These are phyloP conservation scores for Endoconidiophora laricicola DNA, from an alignment of 2,329 filamentous ascomycete species.

Conservation along the genomic window DNA sequence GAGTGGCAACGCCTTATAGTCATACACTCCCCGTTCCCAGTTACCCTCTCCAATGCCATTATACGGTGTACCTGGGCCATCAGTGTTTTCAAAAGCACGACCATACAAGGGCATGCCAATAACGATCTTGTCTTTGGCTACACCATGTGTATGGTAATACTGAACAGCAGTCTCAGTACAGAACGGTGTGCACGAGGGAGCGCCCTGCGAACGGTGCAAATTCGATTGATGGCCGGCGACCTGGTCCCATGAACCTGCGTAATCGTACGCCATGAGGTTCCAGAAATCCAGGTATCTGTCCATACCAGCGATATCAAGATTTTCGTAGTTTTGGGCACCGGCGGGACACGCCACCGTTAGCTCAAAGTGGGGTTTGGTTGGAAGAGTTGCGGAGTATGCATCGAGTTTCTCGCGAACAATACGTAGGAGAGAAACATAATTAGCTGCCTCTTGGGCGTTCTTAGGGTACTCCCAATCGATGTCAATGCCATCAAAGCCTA, in stretches of 20 bases:
- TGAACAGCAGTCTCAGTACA: slow-evolving; percentile 54
- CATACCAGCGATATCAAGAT: slow-evolving; percentile 47
- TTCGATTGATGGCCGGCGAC: slow-evolving; percentile 66
- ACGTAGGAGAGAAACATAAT: slow-evolving; percentile 43
- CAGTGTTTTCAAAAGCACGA: slow-evolving; percentile 63
- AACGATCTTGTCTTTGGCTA: slow-evolving; percentile 58
- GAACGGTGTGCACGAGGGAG: slow-evolving; percentile 58
- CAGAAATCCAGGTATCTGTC: slow-evolving; percentile 53
- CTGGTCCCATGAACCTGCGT: slow-evolving; percentile 64
- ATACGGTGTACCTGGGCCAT: slow-evolving; percentile 54
- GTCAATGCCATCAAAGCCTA: slow-evolving; percentile 61
- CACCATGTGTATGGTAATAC: slow-evolving; percentile 49
- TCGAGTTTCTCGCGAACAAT: slow-evolving; percentile 42
- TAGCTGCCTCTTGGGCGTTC: slow-evolving; percentile 33
- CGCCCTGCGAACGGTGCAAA: slow-evolving; percentile 40
- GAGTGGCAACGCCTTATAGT: slow-evolving; percentile 72
- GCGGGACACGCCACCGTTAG: slow-evolving; percentile 49
- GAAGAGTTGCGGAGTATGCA: slow-evolving; percentile 31
- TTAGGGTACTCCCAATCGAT: slow-evolving; percentile 55
- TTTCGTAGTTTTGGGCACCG: slow-evolving; percentile 43
- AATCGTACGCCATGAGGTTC: slow-evolving; percentile 84
- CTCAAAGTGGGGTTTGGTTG: slow-evolving; percentile 36
- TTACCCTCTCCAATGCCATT: slow-evolving; percentile 59
- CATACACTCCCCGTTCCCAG: slow-evolving; percentile 74
- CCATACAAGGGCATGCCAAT: slow-evolving; percentile 89